phyloP scores from a whole-genome alignment of 164 flowering plant species.

The Umbilicus rupestris region DNA sequence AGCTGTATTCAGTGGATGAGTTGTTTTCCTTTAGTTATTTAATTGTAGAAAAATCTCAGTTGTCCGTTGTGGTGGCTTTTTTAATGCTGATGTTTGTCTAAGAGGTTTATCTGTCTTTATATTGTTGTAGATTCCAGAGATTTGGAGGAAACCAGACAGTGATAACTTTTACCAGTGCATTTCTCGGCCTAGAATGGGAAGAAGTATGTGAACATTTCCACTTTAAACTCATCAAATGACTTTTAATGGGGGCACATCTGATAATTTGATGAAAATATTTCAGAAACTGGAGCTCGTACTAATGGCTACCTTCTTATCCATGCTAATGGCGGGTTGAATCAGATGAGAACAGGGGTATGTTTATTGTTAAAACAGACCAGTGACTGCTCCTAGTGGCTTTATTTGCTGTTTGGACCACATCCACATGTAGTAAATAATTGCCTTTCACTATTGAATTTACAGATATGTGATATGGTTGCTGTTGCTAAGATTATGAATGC shows the following conservation, averaged over 20 bases:
- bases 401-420: conserved; percentile 1
- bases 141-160: conserved; percentile 29
- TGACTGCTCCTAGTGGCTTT: conserved; percentile 1
- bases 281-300: conserved; percentile 16
- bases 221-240: not conserved
- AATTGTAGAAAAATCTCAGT: not conserved
- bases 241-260: not conserved
- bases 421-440: not conserved
- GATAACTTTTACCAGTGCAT: conserved; percentile 19
- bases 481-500: conserved; percentile 42
- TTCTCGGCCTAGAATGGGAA: conserved; percentile 12
- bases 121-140: conserved; percentile 15
- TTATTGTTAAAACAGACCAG: not conserved
- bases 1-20: not conserved
- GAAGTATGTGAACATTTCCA: conserved; percentile 13
- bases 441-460: conserved; percentile 8
- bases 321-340: conserved; percentile 53
- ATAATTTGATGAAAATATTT: not conserved
- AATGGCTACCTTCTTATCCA: conserved; percentile 33
- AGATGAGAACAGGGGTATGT: conserved; percentile 44
- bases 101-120: not conserved
- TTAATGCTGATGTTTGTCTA: not conserved
- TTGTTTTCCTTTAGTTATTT: not conserved
- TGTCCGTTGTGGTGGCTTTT: not conserved
- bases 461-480: conserved; percentile 62